These are phyloP conservation scores for Leccinellum rugosiceps DNA, from an alignment of 768 basidiomycete species.

Conservation along the genomic window DNA sequence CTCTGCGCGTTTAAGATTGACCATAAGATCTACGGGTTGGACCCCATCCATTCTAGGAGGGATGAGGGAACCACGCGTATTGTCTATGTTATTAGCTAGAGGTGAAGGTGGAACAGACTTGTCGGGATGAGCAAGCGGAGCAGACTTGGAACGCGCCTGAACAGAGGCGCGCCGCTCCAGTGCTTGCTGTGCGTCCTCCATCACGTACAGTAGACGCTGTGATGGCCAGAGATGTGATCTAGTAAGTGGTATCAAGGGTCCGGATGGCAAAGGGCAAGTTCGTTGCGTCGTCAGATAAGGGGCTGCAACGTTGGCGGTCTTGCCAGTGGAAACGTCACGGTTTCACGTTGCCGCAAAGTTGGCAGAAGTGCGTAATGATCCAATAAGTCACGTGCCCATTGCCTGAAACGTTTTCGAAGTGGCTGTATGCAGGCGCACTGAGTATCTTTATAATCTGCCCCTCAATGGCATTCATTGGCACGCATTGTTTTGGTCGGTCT, in stretches of 20 bases:
- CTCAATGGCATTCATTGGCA: neutral
- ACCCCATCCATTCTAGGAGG: slow-evolving; percentile 9
- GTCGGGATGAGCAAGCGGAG: slow-evolving; percentile 4
- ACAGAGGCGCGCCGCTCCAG: neutral
- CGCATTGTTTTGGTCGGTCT: neutral
- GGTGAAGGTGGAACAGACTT: slow-evolving; percentile 7
- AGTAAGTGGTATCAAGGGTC: neutral
- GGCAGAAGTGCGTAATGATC: neutral
- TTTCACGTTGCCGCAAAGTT: neutral
- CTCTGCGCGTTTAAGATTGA: slow-evolving; percentile 60
- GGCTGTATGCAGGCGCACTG: too few relatives aligned
- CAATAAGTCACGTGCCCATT: slow-evolving; percentile 11
- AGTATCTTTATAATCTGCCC: neutral
- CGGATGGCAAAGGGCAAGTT: neutral
- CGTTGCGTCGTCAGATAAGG: neutral
- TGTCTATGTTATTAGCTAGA: slow-evolving; percentile 2
- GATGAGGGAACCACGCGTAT: neutral
- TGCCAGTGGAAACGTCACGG: too few relatives aligned
- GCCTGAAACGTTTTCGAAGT: too few relatives aligned
- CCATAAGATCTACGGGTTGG: slow-evolving; percentile 56
- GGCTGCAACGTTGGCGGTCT: neutral
- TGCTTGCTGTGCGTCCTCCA: neutral
- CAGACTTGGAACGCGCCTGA: slow-evolving; percentile 8
- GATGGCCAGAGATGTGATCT: neutral
- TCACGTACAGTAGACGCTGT: neutral